phyloP scores from a whole-genome alignment of 768 basidiomycete species.

The Pholiota molesta region DNA sequence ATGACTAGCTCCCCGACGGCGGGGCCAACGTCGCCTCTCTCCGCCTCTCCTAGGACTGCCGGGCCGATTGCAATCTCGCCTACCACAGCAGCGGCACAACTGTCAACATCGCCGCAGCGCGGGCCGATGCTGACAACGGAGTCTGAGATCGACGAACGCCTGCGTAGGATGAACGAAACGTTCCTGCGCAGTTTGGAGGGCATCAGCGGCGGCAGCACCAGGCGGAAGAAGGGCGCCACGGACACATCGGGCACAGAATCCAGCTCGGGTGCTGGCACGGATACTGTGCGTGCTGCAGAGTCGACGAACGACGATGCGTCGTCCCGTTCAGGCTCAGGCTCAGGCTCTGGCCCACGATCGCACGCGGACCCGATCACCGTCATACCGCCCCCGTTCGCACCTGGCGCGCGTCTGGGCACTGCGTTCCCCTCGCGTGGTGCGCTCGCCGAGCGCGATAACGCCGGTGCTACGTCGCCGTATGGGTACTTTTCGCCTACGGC shows the following conservation, averaged over 20 bases:
- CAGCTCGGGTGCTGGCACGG: background rate
- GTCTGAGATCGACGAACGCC: conserved; percentile 64
- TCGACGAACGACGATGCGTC: background rate
- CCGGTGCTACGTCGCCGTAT: conserved; percentile 1
- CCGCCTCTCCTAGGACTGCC: background rate
- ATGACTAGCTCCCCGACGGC: conserved; percentile 12
- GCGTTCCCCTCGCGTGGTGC: background rate
- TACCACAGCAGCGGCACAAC: conserved; percentile 1
- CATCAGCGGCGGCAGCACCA: conserved; percentile 38
- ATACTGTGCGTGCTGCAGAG: background rate
- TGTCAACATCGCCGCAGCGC: conserved; percentile 27
- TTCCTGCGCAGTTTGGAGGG: conserved; percentile 69
- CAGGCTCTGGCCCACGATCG: background rate
- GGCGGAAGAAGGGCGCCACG: conserved; percentile 19
- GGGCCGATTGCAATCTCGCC: conserved; percentile 6
- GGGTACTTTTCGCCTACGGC: conserved; percentile 9
- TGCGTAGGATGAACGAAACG: conserved; percentile 67
- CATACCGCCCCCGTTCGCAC: background rate
- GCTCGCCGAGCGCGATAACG: background rate
- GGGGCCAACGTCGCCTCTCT: conserved; percentile 5
- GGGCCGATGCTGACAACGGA: conserved; percentile 68
- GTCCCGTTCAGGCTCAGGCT: background rate
- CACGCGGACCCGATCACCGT: background rate
- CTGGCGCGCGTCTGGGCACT: conserved; percentile 1
- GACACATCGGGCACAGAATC: background rate